Percentiles rank a stretch among this genome's conserved stretches.
Conservation (phyloP, 345 rosid genomes). For the Eucalyptus shirleyi region DNA sequence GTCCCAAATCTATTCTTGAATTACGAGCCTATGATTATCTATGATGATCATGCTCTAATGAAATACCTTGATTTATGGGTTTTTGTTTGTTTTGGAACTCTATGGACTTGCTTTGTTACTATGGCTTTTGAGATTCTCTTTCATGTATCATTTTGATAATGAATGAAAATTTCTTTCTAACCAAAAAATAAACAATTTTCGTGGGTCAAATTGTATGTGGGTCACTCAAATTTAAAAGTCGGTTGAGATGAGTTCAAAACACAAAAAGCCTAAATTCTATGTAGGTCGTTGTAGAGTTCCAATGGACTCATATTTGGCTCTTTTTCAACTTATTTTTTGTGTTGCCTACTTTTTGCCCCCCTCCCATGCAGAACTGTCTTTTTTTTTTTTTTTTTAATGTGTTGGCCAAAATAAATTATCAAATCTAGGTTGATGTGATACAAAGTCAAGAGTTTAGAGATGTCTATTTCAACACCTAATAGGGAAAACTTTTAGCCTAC, state of each 20-base stretch:
- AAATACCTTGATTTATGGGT: too few relatives aligned
- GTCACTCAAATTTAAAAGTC: background rate
- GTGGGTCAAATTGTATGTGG: background rate
- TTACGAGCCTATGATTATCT: too few relatives aligned
- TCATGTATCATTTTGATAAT: too few relatives aligned
- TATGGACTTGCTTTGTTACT: too few relatives aligned
- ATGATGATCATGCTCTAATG: too few relatives aligned
- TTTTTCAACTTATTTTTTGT: background rate
- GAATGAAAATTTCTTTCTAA: fast-evolving
- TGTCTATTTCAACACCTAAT: background rate
- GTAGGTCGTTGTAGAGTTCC: background rate
- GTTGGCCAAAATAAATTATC: background rate
- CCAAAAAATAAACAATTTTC: too few relatives aligned
- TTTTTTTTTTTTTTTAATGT: background rate
- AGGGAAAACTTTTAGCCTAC: background rate
- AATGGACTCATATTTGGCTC: background rate
- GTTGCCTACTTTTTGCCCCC: background rate
- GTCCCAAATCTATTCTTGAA: too few relatives aligned
- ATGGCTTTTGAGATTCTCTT: too few relatives aligned
- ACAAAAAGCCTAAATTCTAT: background rate
- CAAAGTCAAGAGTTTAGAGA: too few relatives aligned
- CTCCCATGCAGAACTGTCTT: background rate
- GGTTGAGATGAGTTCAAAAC: background rate
- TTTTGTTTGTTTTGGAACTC: too few relatives aligned
- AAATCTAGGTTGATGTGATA: background rate